Percentiles rank a stretch among this genome's conserved stretches.
Conservation (phyloP, 176 grass and related monocot genomes). For the Juncus inflexus region DNA sequence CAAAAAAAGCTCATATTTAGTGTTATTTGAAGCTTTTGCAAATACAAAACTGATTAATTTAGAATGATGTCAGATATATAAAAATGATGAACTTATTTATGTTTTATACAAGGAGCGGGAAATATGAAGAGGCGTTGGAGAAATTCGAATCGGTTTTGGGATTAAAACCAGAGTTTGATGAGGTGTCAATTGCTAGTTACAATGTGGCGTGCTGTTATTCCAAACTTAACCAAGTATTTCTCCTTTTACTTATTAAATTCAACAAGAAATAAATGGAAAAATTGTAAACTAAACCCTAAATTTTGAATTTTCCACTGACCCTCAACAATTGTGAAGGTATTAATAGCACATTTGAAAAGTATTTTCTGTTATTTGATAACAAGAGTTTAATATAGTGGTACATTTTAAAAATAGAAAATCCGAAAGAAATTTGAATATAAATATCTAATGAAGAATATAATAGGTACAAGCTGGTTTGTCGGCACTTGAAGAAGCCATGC, state of each 20-base stretch:
- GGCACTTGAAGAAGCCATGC: slow-evolving; percentile 79
- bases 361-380: too few species aligned
- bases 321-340: too few species aligned
- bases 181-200: slow-evolving; percentile 74
- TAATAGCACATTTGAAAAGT: too few species aligned
- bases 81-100: background rate
- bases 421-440: background rate
- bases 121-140: slow-evolving; percentile 84
- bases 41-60: background rate
- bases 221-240: slow-evolving; percentile 70
- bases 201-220: slow-evolving; percentile 97
- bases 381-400: too few species aligned
- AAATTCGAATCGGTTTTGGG: slow-evolving; percentile 94
- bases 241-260: slow-evolving; percentile 8
- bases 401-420: background rate
- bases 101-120: slow-evolving; percentile 38
- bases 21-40: slow-evolving; percentile 10
- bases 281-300: background rate
- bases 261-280: background rate
- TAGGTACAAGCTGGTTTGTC: slow-evolving; percentile 79
- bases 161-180: slow-evolving; percentile 59
- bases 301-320: too few species aligned
- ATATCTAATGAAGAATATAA: slow-evolving; percentile 18
- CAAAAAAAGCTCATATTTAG: background rate
- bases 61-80: background rate